Conservation (phyloP, 192 early-diverging fungal species). For the Gaertneriomyces semiglobifer region DNA sequence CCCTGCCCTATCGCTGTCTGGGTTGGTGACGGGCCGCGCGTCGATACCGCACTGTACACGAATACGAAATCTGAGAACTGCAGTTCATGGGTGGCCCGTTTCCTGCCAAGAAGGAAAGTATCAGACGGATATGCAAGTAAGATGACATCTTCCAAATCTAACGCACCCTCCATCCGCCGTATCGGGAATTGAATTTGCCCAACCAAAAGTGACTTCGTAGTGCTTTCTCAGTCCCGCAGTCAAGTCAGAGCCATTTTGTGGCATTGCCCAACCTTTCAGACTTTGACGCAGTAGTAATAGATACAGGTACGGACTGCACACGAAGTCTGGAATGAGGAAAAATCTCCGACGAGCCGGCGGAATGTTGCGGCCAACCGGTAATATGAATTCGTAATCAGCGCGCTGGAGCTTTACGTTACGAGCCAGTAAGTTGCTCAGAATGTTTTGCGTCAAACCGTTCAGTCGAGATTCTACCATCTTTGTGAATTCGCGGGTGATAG, state of each 20-base stretch:
- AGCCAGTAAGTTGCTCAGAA: slow-evolving; percentile 62
- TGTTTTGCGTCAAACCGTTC: slow-evolving; percentile 55
- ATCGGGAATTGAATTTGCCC: slow-evolving; percentile 17
- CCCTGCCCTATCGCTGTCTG: slow-evolving; percentile 46
- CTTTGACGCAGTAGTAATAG: slow-evolving; percentile 66
- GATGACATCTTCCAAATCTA: too few relatives aligned
- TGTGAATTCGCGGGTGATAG: slow-evolving; percentile 61
- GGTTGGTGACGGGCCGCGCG: slow-evolving; percentile 24
- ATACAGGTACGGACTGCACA: slow-evolving; percentile 59
- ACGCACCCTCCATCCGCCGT: too few relatives aligned
- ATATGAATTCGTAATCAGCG: slow-evolving; percentile 75
- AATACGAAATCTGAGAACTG: slow-evolving; percentile 45
- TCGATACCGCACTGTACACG: slow-evolving; percentile 44
- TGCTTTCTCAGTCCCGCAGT: slow-evolving; percentile 23
- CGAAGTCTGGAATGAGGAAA: slow-evolving; percentile 49
- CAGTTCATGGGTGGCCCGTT: slow-evolving; percentile 28
- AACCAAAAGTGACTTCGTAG: slow-evolving; percentile 32
- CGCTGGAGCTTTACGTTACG: slow-evolving; percentile 67
- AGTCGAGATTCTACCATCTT: slow-evolving; percentile 63
- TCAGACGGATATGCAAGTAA: too few relatives aligned
- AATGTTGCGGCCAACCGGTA: slow-evolving; percentile 52
- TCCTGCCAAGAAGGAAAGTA: neutral
- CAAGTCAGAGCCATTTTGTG: slow-evolving; percentile 37
- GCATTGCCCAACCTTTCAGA: slow-evolving; percentile 39
- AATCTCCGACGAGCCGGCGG: slow-evolving; percentile 32